These are phyloP conservation scores for Stramenopiles sp. DNA, from an alignment of 352 stramenopile species.

Conservation along the genomic window DNA sequence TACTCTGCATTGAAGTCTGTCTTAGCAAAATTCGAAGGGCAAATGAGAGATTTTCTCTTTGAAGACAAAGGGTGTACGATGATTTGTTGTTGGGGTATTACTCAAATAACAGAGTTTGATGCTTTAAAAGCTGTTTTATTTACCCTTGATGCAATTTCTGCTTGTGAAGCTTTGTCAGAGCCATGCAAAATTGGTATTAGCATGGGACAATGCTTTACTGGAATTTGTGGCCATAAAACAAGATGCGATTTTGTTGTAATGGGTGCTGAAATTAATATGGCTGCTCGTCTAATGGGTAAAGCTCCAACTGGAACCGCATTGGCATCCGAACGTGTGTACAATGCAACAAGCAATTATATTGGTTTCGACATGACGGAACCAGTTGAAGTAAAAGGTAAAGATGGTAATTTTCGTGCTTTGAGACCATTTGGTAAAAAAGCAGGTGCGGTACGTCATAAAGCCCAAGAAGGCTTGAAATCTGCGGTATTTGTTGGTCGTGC, in stretches of 20 bases:
- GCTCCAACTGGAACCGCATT: slow-evolving; percentile 24
- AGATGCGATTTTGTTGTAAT: slow-evolving; percentile 33
- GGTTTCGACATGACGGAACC: neutral
- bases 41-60: slow-evolving; percentile 30
- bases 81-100: slow-evolving; percentile 31
- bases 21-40: slow-evolving; percentile 17
- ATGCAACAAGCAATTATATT: neutral
- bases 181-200: slow-evolving; percentile 25
- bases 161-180: neutral
- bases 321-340: slow-evolving; percentile 18
- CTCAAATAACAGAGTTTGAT: slow-evolving; percentile 21
- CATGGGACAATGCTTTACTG: slow-evolving; percentile 30
- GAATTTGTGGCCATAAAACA: slow-evolving; percentile 23
- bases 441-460: too few species aligned
- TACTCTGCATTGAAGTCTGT: neutral
- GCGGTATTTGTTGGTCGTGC: too few species aligned
- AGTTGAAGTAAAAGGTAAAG: too few species aligned
- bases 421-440: too few species aligned
- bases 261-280: slow-evolving; percentile 31
- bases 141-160: slow-evolving; percentile 14
- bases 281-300: slow-evolving; percentile 30
- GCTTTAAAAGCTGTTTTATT: slow-evolving; percentile 22
- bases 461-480: too few species aligned
- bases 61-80: slow-evolving; percentile 37
- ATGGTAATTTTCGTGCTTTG: too few species aligned